Evolutionary conservation across 306 rosid genomes (phyloP).

Genomic region (Potentilla sterilis): DNA sequence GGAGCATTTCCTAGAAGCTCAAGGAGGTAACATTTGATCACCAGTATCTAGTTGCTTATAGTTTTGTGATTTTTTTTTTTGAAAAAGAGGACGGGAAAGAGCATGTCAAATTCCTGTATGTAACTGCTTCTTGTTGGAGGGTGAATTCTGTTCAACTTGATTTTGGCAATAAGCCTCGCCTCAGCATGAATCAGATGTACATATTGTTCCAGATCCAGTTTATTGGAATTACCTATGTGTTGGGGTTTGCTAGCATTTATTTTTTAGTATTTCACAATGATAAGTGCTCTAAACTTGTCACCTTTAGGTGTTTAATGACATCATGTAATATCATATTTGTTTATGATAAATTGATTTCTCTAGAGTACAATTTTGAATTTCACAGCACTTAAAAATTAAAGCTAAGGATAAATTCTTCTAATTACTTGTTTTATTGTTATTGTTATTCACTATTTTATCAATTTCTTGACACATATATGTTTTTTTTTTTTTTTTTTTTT

Average conservation of each 20-base stretch:
- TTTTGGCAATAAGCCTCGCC: not conserved
- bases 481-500: too few species aligned
- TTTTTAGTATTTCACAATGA: not conserved
- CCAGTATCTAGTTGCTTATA: not conserved
- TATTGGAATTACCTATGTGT: not conserved
- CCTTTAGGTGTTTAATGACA: not conserved
- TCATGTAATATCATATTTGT: not conserved
- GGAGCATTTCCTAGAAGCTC: conserved; percentile 67
- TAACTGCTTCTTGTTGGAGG: not conserved
- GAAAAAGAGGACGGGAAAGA: not conserved
- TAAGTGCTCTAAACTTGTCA: not conserved
- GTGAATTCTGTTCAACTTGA: not conserved
- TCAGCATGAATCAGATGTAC: not conserved
- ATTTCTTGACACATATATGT: too few species aligned
- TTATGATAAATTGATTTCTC: not conserved
- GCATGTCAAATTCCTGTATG: conserved; percentile 1
- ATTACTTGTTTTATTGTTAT: not conserved
- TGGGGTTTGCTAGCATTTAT: not conserved
- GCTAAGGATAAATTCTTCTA: not conserved
- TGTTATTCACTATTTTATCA: too few species aligned
- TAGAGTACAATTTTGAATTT: not conserved
- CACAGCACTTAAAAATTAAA: not conserved
- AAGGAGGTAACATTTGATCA: conserved; percentile 9
- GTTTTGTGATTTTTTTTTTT: not conserved
- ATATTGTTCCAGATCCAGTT: not conserved